phyloP scores from a whole-genome alignment of 73 alveolate species.

The Paramecium sonneborni region DNA sequence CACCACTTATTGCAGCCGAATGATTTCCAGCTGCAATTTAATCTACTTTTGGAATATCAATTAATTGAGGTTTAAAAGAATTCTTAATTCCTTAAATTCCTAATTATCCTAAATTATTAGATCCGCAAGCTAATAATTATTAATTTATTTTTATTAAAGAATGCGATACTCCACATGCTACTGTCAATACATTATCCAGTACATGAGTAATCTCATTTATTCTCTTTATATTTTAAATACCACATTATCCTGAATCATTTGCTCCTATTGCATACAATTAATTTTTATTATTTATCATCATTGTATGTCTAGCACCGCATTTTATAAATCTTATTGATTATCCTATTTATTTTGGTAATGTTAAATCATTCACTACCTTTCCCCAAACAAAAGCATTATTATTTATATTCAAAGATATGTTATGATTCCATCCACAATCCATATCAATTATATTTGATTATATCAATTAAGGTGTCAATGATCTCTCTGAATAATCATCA shows the following conservation, averaged over 20 bases:
- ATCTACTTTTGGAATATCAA: slow-evolving; percentile 21
- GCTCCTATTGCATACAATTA: slow-evolving; percentile 42
- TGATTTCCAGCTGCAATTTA: slow-evolving; percentile 44
- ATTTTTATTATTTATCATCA: slow-evolving; percentile 20
- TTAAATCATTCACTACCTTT: neutral
- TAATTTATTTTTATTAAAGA: neutral
- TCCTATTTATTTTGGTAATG: slow-evolving; percentile 22
- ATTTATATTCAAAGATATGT: neutral
- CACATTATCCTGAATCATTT: slow-evolving; percentile 52
- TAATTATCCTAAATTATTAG: slow-evolving; percentile 25
- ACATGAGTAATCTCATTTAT: neutral
- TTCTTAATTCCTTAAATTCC: slow-evolving; percentile 29
- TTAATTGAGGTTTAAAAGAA: neutral
- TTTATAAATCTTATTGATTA: neutral
- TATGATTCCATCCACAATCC: slow-evolving; percentile 56
- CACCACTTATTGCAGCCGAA: slow-evolving; percentile 25
- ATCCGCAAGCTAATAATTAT: slow-evolving; percentile 35
- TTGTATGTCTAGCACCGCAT: slow-evolving; percentile 55
- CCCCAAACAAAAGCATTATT: slow-evolving; percentile 47
- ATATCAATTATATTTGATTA: neutral
- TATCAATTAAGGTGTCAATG: slow-evolving; percentile 10
- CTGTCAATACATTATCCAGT: neutral
- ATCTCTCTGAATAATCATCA: slow-evolving; percentile 2
- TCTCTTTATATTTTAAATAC: neutral
- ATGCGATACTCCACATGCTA: slow-evolving; percentile 46